Evolutionary conservation across 2,329 filamentous ascomycete species (phyloP), one percentile per base, ranked within the genome.

Genomic region (Sporothrix mexicana): DNA sequence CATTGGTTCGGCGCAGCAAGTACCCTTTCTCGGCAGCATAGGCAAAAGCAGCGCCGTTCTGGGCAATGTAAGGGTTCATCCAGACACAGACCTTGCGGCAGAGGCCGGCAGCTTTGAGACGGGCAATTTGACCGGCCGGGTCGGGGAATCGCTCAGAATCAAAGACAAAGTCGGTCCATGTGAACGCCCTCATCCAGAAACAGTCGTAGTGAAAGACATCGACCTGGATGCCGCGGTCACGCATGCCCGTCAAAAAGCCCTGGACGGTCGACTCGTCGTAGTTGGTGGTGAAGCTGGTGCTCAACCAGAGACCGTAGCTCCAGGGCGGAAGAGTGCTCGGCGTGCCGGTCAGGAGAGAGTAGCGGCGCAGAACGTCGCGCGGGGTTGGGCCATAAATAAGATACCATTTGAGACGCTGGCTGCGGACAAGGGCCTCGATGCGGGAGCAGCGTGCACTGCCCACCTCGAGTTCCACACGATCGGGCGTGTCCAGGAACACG

Each of bases 221-320:
- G 1, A 93, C 85, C 0, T 90, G 88, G 17, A 91, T 91, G 62
- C 88, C 86, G 1, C 90, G 86, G 67, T 87, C 83, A 74, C 85
- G 86, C 88, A 93, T 93, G 12, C 90, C 90, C 76, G 92, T 87
- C 25, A 93, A 85, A 80, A 93, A 93, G 10, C 85, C 84, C 62
- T 84, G 88, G 36, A 93, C 91, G 0, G 91, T 93, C 23, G 85
- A 79, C 80, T 93, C 91, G 75, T 92, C 90, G 78, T 93, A 93
- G 75, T 88, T 88, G 2, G 91, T 93, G 1, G 91, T 93, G 81
- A 93, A 93, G 74, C 88, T 91, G 15, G 92, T 95, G 72, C 89
- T 93, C 23, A 94, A 84, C 92, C 92, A 94, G 9, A 94, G 84
- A 1, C 92, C 92, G 75, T 90, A 94, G 75, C 90, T 93, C 92